Percentiles rank a stretch among this genome's conserved stretches.
Evolutionary conservation across 495 filamentous ascomycete genomes (phyloP).

Genomic region (Aspergillus sparsus): DNA sequence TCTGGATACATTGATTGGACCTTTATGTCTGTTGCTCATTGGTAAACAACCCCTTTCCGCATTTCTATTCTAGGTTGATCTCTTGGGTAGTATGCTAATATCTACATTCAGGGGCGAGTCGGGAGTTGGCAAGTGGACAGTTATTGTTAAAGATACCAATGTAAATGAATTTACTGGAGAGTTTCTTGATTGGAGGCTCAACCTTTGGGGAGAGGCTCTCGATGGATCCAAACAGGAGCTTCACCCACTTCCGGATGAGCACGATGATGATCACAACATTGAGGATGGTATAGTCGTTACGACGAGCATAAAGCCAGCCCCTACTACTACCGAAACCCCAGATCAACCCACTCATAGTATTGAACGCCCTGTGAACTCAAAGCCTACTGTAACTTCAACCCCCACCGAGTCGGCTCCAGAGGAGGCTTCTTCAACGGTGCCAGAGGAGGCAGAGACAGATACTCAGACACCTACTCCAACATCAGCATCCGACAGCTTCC

Average conservation of each 20-base stretch:
- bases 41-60: slow-evolving; percentile 54
- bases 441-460: slow-evolving; percentile 23
- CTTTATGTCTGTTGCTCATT: slow-evolving; percentile 97
- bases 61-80: not conserved
- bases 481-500: slow-evolving; percentile 56
- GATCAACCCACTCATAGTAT: slow-evolving; percentile 67
- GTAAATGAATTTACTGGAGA: slow-evolving; percentile 75
- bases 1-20: slow-evolving; percentile 95
- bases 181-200: slow-evolving; percentile 91
- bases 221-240: slow-evolving; percentile 68
- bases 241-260: slow-evolving; percentile 79
- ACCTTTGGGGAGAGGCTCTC: slow-evolving; percentile 86
- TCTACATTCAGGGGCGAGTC: slow-evolving; percentile 71
- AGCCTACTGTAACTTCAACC: slow-evolving; percentile 46
- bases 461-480: slow-evolving; percentile 49
- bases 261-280: slow-evolving; percentile 80
- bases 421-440: slow-evolving; percentile 33
- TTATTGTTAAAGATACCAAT: slow-evolving; percentile 83
- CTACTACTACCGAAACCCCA: slow-evolving; percentile 46
- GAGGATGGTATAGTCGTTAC: slow-evolving; percentile 56
- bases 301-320: slow-evolving; percentile 49
- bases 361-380: slow-evolving; percentile 71
- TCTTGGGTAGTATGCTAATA: slow-evolving; percentile 16
- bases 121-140: slow-evolving; percentile 83
- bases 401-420: slow-evolving; percentile 34